Base-by-base conservation (phyloP, 2,329 filamentous ascomycete species). In the Emericellopsis atlantica region DNA sequence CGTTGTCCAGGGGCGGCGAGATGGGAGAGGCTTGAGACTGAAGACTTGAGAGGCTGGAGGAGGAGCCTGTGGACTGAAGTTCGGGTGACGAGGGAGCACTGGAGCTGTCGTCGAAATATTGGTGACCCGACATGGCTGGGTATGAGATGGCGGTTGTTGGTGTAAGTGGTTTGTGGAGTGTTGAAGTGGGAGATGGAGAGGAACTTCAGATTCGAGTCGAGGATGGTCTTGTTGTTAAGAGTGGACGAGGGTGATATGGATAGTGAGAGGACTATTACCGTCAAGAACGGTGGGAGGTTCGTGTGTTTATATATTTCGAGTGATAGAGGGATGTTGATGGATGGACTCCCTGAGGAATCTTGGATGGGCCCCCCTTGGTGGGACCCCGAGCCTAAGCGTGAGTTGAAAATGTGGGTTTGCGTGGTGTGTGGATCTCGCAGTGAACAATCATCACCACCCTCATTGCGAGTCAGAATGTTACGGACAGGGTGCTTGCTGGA, bases 241-340 rank as follows among this genome's bases (percentile, higher is more conserved):
- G 12, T 40, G 24, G 31, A 35, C 40, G 16, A 16, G 34, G 46
- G 43, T 44, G 43, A 43, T 48, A 45, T 10, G 43, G 38, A 37
- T 36, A 40, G 42, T 38, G 35, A 40, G 48, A 40, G 38, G 37
- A 44, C 36, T 32, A 47, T 49, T 59, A 62, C 60, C 60, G 60
- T 62, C 57, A 55, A 48, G 57, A 61, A 63, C 60, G 60, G 60
- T 62, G 57, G 57, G 55, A 54, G 49, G 45, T 38, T 43, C 42
- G 40, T 41, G 42, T 31, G 46, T 40, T 50, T 58, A 61, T 61
- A 61, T 61, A 61, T 37, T 24, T 42, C 6, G 12, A 26, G 21
- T 9, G 36, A 33, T 23, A 23, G 22, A 16, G 6, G 15, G 12
- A 24, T 36, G 22, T 29, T 37, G 40, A 41, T 37, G 40, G 32